Evolutionary conservation across 768 basidiomycete species (phyloP).

Genomic region (Termitomyces sp.): DNA sequence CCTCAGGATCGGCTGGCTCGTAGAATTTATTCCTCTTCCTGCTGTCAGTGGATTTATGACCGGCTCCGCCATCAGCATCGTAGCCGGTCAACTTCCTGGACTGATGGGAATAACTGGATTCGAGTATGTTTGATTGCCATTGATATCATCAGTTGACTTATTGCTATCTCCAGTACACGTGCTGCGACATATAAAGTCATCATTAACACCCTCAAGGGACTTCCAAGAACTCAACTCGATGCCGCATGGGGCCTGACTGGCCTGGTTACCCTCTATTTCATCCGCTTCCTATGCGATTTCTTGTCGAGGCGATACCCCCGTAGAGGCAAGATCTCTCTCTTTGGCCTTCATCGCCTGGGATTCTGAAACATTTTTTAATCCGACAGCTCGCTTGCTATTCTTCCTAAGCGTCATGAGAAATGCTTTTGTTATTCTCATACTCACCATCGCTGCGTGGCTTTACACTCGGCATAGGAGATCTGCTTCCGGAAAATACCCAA

Average conservation of each 20-base stretch:
- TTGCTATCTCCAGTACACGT: constrained; percentile 57
- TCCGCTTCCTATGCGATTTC: constrained; percentile 54
- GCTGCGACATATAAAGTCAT: constrained; percentile 83
- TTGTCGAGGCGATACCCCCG: constrained; percentile 59
- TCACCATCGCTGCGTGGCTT: constrained; percentile 87
- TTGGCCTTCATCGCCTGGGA: background rate
- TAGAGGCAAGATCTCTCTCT: constrained; percentile 36
- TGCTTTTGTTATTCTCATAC: constrained; percentile 83
- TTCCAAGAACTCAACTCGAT: constrained; percentile 68
- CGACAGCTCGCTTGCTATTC: constrained; percentile 67
- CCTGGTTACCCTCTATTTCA: constrained; percentile 64
- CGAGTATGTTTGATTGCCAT: constrained; percentile 44
- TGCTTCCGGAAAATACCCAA: constrained; percentile 67
- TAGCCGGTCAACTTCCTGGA: constrained; percentile 82
- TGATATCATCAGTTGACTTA: constrained; percentile 1
- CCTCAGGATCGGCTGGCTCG: constrained; percentile 87
- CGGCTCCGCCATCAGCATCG: constrained; percentile 93
- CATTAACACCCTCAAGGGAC: constrained; percentile 88
- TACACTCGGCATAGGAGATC: constrained; percentile 64
- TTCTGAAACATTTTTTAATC: background rate
- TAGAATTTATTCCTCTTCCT: constrained; percentile 89
- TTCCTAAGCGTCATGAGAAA: constrained; percentile 76
- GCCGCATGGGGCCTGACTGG: constrained; percentile 89
- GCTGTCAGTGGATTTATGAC: constrained; percentile 95
- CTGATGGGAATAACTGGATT: constrained; percentile 87